phyloP scores from a whole-genome alignment of 768 basidiomycete species.

The Termitomyces sp. region DNA sequence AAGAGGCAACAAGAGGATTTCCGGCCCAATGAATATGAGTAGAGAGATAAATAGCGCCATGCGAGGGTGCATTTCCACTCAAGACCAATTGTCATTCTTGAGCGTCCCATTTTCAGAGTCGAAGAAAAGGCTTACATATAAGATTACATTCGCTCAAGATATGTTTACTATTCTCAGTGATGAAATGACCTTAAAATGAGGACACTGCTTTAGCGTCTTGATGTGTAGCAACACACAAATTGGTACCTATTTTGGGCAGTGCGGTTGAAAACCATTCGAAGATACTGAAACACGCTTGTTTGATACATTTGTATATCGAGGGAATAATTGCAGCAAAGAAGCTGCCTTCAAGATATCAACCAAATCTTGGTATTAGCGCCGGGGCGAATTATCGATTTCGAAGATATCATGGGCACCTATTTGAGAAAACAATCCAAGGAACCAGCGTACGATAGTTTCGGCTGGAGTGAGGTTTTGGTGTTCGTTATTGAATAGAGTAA shows the following conservation, averaged over 20 bases:
- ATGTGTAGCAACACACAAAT: too few species aligned
- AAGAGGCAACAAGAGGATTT: conserved; percentile 1
- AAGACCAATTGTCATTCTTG: background rate
- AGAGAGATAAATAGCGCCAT: background rate
- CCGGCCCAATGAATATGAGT: background rate
- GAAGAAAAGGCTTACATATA: background rate
- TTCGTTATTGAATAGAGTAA: background rate
- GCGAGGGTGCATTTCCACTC: conserved; percentile 1
- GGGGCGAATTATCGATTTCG: too few species aligned
- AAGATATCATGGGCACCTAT: background rate
- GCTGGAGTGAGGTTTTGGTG: background rate
- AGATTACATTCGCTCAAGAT: background rate
- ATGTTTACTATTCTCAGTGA: too few species aligned
- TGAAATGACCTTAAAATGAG: background rate
- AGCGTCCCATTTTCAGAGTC: too few species aligned
- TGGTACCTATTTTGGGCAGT: too few species aligned
- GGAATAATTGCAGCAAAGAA: too few species aligned
- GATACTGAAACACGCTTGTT: too few species aligned
- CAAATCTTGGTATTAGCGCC: too few species aligned
- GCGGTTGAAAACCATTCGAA: too few species aligned
- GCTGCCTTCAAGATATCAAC: too few species aligned
- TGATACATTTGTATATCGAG: too few species aligned
- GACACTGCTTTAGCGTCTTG: background rate
- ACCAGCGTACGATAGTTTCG: background rate
- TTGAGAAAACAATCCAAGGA: background rate